These are phyloP conservation scores for Termitomyces sp. DNA, from an alignment of 768 basidiomycete species.

Conservation along the genomic window DNA sequence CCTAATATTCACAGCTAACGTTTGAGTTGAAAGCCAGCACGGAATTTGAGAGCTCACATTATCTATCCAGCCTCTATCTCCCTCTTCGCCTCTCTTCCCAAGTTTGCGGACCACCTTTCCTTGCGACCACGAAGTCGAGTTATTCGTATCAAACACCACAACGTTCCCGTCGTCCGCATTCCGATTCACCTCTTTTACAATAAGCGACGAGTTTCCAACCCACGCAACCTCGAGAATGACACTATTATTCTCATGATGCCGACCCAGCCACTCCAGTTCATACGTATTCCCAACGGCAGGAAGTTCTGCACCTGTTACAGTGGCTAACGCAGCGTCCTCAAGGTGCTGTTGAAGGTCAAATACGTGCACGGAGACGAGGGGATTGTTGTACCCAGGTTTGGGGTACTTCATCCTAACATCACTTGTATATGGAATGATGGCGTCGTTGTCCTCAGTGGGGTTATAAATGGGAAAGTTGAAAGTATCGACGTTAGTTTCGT, in stretches of 20 bases:
- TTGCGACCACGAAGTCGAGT: slow-evolving; percentile 24
- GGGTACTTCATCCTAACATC: slow-evolving; percentile 77
- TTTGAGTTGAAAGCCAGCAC: background rate
- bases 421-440: slow-evolving; percentile 76
- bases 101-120: slow-evolving; percentile 70
- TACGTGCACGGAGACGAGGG: slow-evolving; percentile 76
- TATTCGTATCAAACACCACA: slow-evolving; percentile 63
- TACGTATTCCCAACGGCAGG: slow-evolving; percentile 41
- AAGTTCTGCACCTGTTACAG: slow-evolving; percentile 16
- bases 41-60: slow-evolving; percentile 43
- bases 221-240: slow-evolving; percentile 83
- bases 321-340: slow-evolving; percentile 24
- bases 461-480: slow-evolving; percentile 93
- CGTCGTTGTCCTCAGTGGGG: slow-evolving; percentile 64
- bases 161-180: slow-evolving; percentile 80
- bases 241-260: slow-evolving; percentile 56
- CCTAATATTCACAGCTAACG: slow-evolving; percentile 30
- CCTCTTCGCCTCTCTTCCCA: slow-evolving; percentile 81
- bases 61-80: slow-evolving; percentile 95
- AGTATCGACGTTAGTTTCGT: slow-evolving; percentile 85
- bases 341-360: slow-evolving; percentile 70
- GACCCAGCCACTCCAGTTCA: slow-evolving; percentile 64
- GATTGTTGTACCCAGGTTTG: slow-evolving; percentile 89
- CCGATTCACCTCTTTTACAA: slow-evolving; percentile 86
- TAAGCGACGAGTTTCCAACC: slow-evolving; percentile 70